Percentiles rank a stretch among this genome's conserved stretches.
Conservation (phyloP, 352 stramenopile genomes). For the Elongisporangium undulatum region DNA sequence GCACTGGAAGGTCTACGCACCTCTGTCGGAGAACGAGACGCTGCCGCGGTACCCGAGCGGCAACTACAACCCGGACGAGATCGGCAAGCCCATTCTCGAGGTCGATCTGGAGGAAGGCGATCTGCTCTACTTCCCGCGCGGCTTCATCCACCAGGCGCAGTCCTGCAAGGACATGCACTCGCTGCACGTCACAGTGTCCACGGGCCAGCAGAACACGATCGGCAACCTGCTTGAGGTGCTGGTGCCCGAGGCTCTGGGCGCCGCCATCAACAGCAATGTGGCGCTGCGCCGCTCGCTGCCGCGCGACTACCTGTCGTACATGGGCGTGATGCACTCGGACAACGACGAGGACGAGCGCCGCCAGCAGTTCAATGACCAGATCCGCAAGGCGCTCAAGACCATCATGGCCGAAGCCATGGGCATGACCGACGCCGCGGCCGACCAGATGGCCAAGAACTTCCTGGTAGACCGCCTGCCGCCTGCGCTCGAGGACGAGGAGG, state of each 20-base stretch:
- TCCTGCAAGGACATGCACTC: constrained; percentile 58
- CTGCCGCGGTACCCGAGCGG: constrained; percentile 65
- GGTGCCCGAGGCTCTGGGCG: constrained; percentile 50
- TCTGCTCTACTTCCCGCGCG: constrained; percentile 89
- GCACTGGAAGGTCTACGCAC: constrained; percentile 90
- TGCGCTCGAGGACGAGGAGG: constrained; percentile 65
- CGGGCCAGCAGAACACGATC: constrained; percentile 81
- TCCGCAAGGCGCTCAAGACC: constrained; percentile 56
- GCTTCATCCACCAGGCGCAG: constrained; percentile 86
- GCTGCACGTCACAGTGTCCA: constrained; percentile 89
- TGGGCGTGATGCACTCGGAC: constrained; percentile 87
- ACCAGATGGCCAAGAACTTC: constrained; percentile 85
- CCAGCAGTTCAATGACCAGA: constrained; percentile 38
- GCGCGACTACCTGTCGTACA: constrained; percentile 85
- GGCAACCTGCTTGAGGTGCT: constrained; percentile 72
- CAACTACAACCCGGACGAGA: constrained; percentile 73
- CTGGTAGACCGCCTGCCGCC: constrained; percentile 74
- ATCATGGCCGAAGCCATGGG: constrained; percentile 61
- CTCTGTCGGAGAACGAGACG: constrained; percentile 42
- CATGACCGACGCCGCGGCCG: constrained; percentile 65
- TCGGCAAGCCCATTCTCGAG: constrained; percentile 76
- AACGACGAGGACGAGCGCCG: constrained; percentile 36
- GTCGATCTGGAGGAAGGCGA: constrained; percentile 81
- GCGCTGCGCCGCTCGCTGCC: constrained; percentile 70
- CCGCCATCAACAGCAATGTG: constrained; percentile 55